phyloP scores from a whole-genome alignment of 2,329 filamentous ascomycete genomes.

The Fusarium sp. region DNA sequence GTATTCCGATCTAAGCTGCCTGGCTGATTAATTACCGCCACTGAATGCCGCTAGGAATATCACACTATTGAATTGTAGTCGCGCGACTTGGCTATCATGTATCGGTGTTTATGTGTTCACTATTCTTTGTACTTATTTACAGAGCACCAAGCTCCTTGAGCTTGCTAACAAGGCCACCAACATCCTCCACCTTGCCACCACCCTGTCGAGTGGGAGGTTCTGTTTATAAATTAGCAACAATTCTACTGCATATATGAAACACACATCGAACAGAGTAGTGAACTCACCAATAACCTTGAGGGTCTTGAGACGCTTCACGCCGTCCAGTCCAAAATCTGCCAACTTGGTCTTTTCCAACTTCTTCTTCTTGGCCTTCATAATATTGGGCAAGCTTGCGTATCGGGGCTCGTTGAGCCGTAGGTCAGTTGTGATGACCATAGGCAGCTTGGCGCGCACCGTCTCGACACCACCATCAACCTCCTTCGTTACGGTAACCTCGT shows the following conservation, averaged over 20 bases:
- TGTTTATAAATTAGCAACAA: constrained; percentile 51
- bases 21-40: too few species aligned
- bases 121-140: constrained; percentile 58
- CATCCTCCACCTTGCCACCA: constrained; percentile 96
- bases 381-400: constrained; percentile 95
- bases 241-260: not conserved
- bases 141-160: constrained; percentile 96
- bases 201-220: constrained; percentile 91
- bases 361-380: constrained; percentile 99
- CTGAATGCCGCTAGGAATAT: too few species aligned
- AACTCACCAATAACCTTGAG: constrained; percentile 85
- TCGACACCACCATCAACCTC: constrained; percentile 97
- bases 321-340: constrained; percentile 83
- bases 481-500: constrained; percentile 81
- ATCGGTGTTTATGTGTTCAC: constrained; percentile 1
- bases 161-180: constrained; percentile 92
- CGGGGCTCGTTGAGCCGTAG: constrained; percentile 93
- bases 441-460: constrained; percentile 86
- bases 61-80: too few species aligned
- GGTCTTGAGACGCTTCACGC: constrained; percentile 83
- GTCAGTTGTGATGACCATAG: constrained; percentile 95
- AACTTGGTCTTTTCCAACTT: constrained; percentile 92
- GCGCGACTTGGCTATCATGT: not conserved
- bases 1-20: too few species aligned
- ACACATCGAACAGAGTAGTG: not conserved